Evolutionary conservation across 2,329 filamentous ascomycete genomes (phyloP), one percentile per base, ranked within the genome.

Genomic region (Penicillium sp.): DNA sequence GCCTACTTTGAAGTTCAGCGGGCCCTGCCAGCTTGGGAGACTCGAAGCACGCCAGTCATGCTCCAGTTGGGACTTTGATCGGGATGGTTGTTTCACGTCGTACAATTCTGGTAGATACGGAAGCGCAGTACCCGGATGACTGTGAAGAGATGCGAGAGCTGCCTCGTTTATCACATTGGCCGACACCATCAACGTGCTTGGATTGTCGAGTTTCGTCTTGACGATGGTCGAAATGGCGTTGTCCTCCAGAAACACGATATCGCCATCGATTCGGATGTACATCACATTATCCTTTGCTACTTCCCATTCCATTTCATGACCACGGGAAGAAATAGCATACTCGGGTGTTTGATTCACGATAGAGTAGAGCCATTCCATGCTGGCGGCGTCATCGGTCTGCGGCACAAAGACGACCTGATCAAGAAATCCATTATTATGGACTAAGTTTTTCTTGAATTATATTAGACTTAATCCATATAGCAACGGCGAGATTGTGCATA

Each of bases 101-200:
- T 54, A 41, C 21, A 67, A 31, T 43, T 79, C 78, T 3, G 78
- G 77, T 19, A 79, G 69, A 59, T 79, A 81, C 3, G 78, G 74
- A 43, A 75, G 68, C 19, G 79, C 70, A 17, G 74, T 73, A 5
- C 75, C 76, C 8, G 76, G 67, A 49, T 78, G 77, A 58, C 73
- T 75, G 56, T 82, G 79, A 17, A 81, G 67, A 66, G 75, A 74
- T 43, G 72, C 72, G 29, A 79, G 73, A 10, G 77, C 69, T 13
- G 77, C 77, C 43, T 78, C 75, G 53, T 81, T 81, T 54, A 81
- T 67, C 21, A 82, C 69, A 53, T 81, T 80, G 43, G 77, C 77
- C 2, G 76, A 77, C 13, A 81, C 74, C 40, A 75, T 65, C 53
- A 73, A 73, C 24, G 72, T 72, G 34, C 78, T 71, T 7, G 77